Evolutionary conservation across 257 asterid species (phyloP).

Genomic region (Handroanthus guayacan): DNA sequence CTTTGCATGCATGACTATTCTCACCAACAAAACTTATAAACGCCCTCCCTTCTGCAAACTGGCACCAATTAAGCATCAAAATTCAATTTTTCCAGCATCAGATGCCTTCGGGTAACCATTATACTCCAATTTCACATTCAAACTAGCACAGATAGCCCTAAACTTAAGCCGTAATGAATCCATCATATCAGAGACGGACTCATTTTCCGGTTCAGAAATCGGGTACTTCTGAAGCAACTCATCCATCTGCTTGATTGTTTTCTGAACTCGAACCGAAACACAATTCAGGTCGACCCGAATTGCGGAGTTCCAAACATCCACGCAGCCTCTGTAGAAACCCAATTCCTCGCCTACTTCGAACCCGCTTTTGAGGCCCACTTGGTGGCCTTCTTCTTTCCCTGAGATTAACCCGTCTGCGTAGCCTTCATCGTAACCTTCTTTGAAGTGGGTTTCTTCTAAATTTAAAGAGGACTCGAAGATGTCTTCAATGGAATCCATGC

Average conservation of each 20-base stretch:
- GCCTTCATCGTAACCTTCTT: conserved; percentile 67
- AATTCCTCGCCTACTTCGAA: conserved; percentile 69
- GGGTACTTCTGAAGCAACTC: conserved; percentile 58
- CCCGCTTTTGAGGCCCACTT: conserved; percentile 67
- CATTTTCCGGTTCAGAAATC: conserved; percentile 62
- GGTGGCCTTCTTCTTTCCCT: conserved; percentile 63
- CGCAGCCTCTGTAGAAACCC: conserved; percentile 70
- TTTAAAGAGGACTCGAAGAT: conserved; percentile 58
- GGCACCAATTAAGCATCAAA: conserved; percentile 39
- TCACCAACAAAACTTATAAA: neutral
- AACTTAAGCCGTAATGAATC: conserved; percentile 63
- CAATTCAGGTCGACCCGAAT: conserved; percentile 53
- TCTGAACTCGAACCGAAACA: conserved; percentile 50
- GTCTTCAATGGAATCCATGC: conserved; percentile 58
- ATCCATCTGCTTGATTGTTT: conserved; percentile 61
- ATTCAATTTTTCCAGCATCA: conserved; percentile 44
- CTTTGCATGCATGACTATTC: neutral
- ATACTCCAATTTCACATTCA: conserved; percentile 61
- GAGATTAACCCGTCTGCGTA: conserved; percentile 60
- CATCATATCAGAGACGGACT: conserved; percentile 54
- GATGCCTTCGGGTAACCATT: conserved; percentile 49
- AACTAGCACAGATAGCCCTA: conserved; percentile 59
- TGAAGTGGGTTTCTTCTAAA: conserved; percentile 60
- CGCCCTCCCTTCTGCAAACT: neutral
- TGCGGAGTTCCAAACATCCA: conserved; percentile 62